phyloP scores from a whole-genome alignment of 108 stramenopile species.

The Skeletonema marinoi region DNA sequence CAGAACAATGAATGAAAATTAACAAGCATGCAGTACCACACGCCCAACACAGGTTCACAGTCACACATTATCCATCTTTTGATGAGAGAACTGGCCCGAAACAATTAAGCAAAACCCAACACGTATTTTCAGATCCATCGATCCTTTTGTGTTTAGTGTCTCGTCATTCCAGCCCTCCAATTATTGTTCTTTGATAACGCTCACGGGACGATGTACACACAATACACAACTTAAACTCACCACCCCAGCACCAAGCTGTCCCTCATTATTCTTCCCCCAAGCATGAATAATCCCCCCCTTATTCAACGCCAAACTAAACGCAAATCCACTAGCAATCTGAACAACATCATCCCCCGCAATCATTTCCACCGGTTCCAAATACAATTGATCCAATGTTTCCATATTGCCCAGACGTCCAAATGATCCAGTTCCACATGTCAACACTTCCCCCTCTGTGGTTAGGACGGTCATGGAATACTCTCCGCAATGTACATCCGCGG shows the following conservation, averaged over 20 bases:
- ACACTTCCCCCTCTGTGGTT: slow-evolving; percentile 86
- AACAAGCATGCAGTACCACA: background rate
- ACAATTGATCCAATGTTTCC: slow-evolving; percentile 78
- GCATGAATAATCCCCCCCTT: slow-evolving; percentile 74
- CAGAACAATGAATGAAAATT: background rate
- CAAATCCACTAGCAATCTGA: slow-evolving; percentile 73
- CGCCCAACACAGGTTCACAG: background rate
- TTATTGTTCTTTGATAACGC: background rate
- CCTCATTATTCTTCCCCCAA: slow-evolving; percentile 89
- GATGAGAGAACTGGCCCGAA: too few species aligned
- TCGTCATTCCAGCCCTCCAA: background rate
- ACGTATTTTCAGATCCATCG: background rate
- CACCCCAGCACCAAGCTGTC: slow-evolving; percentile 84
- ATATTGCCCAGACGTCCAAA: slow-evolving; percentile 86
- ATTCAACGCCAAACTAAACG: slow-evolving; percentile 75
- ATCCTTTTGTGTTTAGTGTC: background rate
- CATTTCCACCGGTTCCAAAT: slow-evolving; percentile 85
- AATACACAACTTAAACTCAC: background rate
- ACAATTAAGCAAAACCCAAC: background rate
- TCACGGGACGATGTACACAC: background rate
- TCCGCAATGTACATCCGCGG: slow-evolving; percentile 69
- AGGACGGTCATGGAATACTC: slow-evolving; percentile 82
- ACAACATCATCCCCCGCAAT: slow-evolving; percentile 51
- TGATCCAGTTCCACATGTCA: slow-evolving; percentile 72
- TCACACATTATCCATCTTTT: background rate